Evolutionary conservation across 2,329 filamentous ascomycete species (phyloP), one percentile per base, ranked within the genome.

Genomic region (Diaporthe nobilis): DNA sequence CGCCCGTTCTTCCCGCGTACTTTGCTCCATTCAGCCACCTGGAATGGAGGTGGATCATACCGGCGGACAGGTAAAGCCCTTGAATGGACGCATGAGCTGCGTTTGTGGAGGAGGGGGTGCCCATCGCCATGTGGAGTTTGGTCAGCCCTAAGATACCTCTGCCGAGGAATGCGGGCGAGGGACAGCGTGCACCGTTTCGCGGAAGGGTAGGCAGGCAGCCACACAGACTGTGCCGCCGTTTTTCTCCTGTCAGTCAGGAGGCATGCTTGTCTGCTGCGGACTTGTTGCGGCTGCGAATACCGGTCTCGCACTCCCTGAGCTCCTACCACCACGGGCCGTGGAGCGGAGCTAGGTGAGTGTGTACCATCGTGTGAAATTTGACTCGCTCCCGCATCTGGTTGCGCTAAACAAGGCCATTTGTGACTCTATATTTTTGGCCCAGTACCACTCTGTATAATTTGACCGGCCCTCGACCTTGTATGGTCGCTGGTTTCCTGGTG

Each of bases 111-210:
- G 57, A 42, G 71, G 31, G 58, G 42, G 57, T 22, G 15, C 15
- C 20, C 15, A 20, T 13, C 20, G 57, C 65, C 65, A 68, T 68
- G 65, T 73, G 58, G 58, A 65, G 37, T 53, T 61, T 51, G 58
- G 71, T 73, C 71, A 73, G 71, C 71, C 71, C 71, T 73, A 73
- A 65, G 58, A 42, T n/a, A 51, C 58, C 51, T 65, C 71, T 73
- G 71, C 71, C 71, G 71, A 65, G 58, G 31, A 44, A 68, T 53
- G 71, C 55, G 34, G 39, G 60, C 60, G 71, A 73, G 47, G 47
- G 22, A 44, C 17, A 8, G 55, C 51, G 53, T 71, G 15, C 71
- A 55, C 71, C 71, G 71, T 73, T 65, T 73, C 34, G 58, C 28
- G 20, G 34, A 47, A 28, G 68, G 51, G 37, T 61, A 44, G 58